phyloP scores from a whole-genome alignment of 164 flowering plant genomes.

The Stephania cephalantha region DNA sequence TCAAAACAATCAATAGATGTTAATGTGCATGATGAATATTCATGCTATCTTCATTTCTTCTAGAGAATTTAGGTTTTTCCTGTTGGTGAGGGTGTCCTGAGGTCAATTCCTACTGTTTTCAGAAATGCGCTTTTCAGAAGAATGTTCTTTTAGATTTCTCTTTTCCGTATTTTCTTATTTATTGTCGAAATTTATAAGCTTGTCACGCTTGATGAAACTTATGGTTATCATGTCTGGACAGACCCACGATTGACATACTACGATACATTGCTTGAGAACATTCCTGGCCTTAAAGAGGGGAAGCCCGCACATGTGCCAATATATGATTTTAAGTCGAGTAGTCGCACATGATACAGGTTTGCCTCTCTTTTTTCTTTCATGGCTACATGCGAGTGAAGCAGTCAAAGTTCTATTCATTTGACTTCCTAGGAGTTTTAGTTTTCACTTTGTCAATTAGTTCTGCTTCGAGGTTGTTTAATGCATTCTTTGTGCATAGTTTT shows the following conservation, averaged over 20 bases:
- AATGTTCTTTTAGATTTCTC: neutral
- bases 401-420: neutral
- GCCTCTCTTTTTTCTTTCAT: neutral
- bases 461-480: neutral
- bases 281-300: slow-evolving; percentile 72
- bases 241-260: slow-evolving; percentile 98
- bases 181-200: neutral
- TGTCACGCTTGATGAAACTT: neutral
- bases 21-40: neutral
- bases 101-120: neutral
- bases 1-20: too few relatives aligned
- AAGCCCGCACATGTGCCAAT: slow-evolving; percentile 72
- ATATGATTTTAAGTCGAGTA: slow-evolving; percentile 93
- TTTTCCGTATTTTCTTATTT: neutral
- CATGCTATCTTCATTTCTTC: neutral
- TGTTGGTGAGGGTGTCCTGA: neutral
- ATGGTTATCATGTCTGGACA: slow-evolving; percentile 27
- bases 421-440: neutral
- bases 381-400: neutral
- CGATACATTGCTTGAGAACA: slow-evolving; percentile 83
- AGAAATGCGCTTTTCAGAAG: neutral
- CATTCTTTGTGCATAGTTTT: neutral
- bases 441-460: neutral
- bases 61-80: neutral
- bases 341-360: slow-evolving; percentile 88